Conservation (phyloP, 2,329 filamentous ascomycete species). For the Rutstroemia sp. region DNA sequence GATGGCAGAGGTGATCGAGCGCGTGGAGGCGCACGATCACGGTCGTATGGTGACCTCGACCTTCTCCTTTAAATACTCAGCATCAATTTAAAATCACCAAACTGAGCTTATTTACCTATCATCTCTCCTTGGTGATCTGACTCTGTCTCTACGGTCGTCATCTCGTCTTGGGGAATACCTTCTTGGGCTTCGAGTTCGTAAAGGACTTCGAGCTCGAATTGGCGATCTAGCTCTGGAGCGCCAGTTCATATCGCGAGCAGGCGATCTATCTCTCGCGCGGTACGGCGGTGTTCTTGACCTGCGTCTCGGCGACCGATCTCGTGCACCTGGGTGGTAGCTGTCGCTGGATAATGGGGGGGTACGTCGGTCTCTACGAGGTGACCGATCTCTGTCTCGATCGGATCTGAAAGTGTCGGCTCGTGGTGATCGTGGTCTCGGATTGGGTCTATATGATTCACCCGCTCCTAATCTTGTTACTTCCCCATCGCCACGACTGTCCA, state of each 20-base stretch:
- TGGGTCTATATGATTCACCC: conserved; percentile 30
- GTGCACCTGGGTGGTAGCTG: conserved; percentile 22
- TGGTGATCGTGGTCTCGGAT: conserved; percentile 22
- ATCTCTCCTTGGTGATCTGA: conserved; percentile 28
- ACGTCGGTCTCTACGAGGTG: conserved; percentile 20
- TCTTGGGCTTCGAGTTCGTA: conserved; percentile 26
- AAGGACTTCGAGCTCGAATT: conserved; percentile 31
- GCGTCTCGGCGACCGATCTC: conserved; percentile 26
- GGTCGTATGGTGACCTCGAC: conserved; percentile 30
- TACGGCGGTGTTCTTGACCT: conserved; percentile 26
- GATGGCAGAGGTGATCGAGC: conserved; percentile 25
- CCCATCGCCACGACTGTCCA: conserved; percentile 24
- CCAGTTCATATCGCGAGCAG: conserved; percentile 18
- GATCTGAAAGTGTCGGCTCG: conserved; percentile 23
- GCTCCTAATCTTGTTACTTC: conserved; percentile 29
- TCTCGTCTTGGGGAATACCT: conserved; percentile 31
- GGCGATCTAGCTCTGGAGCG: conserved; percentile 24
- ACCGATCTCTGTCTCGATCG: conserved; percentile 21
- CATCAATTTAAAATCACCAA: neutral
- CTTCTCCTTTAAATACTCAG: conserved; percentile 22
- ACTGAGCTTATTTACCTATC: conserved; percentile 18
- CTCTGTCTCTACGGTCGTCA: conserved; percentile 33
- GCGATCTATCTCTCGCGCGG: conserved; percentile 25
- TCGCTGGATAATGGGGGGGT: conserved; percentile 23
- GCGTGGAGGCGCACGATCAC: conserved; percentile 23